These are phyloP conservation scores for Neurospora crassa DNA, from an alignment of 2,329 filamentous ascomycete genomes.

Conservation along the genomic window DNA sequence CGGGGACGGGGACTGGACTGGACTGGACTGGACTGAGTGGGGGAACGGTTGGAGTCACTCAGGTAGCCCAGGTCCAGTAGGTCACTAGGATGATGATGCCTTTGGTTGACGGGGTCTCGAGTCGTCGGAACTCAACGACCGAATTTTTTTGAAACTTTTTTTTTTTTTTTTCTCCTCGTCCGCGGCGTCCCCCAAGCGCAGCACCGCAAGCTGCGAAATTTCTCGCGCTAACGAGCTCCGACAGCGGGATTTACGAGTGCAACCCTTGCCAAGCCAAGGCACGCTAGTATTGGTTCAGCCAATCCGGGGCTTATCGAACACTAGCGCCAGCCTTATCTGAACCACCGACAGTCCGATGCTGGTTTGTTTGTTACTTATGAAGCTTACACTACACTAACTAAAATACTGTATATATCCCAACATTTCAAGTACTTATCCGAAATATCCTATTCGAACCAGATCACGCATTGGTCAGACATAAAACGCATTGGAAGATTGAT, in stretches of 20 bases:
- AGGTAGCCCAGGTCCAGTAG: too few species aligned
- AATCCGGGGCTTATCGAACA: neutral
- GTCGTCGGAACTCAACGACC: neutral
- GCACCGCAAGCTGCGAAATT: neutral
- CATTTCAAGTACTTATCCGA: too few species aligned
- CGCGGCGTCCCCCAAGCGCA: too few species aligned
- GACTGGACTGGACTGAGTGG: neutral
- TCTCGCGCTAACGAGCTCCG: conserved; percentile 8
- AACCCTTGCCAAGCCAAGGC: neutral
- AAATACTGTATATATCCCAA: too few species aligned
- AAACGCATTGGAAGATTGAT: too few species aligned
- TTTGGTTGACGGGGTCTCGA: neutral
- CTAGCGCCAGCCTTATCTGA: neutral
- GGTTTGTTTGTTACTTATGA: too few species aligned
- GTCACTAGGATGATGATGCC: neutral
- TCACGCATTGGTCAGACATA: too few species aligned
- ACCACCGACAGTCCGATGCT: neutral
- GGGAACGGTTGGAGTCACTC: neutral
- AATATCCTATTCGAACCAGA: too few species aligned
- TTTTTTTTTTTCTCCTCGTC: neutral
- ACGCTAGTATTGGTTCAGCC: neutral
- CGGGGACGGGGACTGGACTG: neutral
- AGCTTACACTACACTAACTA: too few species aligned
- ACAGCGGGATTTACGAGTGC: conserved; percentile 8
- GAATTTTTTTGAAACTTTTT: neutral